Conservation (phyloP, 139 green algal genomes). For the Volvox africanus region DNA sequence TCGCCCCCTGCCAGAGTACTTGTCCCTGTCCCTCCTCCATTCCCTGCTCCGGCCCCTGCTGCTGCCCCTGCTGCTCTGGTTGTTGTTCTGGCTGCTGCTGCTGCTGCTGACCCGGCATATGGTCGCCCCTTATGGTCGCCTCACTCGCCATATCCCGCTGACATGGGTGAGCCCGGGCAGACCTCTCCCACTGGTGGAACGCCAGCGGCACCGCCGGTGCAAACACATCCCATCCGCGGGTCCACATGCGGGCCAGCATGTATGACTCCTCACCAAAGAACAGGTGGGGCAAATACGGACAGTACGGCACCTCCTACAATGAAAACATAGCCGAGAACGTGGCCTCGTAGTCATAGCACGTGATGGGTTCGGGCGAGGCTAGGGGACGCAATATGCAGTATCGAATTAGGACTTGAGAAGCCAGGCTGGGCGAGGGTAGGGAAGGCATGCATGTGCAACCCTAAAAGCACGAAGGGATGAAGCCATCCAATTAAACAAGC, state of each 20-base stretch:
- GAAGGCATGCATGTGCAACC: too few species aligned
- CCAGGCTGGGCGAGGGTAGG: too few species aligned
- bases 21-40: neutral
- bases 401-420: too few species aligned
- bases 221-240: slow-evolving; percentile 75
- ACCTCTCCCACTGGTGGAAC: slow-evolving; percentile 78
- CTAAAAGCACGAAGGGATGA: too few species aligned
- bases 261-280: slow-evolving; percentile 86
- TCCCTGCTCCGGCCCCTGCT: neutral
- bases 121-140: neutral
- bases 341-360: too few species aligned
- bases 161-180: slow-evolving; percentile 50
- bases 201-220: slow-evolving; percentile 60
- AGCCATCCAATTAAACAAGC: too few species aligned
- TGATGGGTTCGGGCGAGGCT: too few species aligned
- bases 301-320: slow-evolving; percentile 54
- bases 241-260: slow-evolving; percentile 76
- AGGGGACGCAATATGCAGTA: too few species aligned
- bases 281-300: slow-evolving; percentile 73
- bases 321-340: too few species aligned
- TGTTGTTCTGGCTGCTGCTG: neutral
- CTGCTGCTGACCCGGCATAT: neutral
- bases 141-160: slow-evolving; percentile 18
- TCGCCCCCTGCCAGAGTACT: neutral
- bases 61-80: neutral